These are phyloP conservation scores for Chlorella sp. DNA, from an alignment of 139 green algal genomes.

Conservation along the genomic window DNA sequence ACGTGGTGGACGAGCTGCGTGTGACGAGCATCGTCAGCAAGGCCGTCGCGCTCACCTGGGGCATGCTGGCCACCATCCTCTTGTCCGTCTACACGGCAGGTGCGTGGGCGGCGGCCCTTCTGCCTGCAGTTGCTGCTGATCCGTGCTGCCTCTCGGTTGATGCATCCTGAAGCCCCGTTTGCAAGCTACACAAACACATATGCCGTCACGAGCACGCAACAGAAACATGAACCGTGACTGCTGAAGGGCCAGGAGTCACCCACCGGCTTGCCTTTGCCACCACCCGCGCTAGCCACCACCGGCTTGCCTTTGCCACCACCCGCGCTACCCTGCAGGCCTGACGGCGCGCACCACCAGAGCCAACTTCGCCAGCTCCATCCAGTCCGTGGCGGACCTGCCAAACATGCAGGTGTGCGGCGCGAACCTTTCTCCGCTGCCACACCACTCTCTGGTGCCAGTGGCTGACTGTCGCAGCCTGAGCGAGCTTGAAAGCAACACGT, in stretches of 20 bases:
- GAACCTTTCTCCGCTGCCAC: background rate
- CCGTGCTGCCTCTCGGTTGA: background rate
- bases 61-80: background rate
- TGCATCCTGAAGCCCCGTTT: background rate
- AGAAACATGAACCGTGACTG: no score
- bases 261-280: background rate
- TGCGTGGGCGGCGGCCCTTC: background rate
- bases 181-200: no score
- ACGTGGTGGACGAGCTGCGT: background rate
- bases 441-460: background rate
- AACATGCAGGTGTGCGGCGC: background rate
- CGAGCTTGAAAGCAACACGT: background rate
- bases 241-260: background rate
- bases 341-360: background rate
- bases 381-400: background rate
- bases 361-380: background rate
- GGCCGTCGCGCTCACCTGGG: background rate
- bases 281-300: background rate
- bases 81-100: background rate
- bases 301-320: background rate
- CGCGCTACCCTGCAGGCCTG: background rate
- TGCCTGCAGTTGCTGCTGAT: background rate
- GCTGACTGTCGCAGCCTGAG: no score
- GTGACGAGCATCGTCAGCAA: background rate
- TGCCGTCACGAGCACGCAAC: no score